Evolutionary conservation across 345 rosid species (phyloP).

Genomic region (Orychophragmus violaceus): DNA sequence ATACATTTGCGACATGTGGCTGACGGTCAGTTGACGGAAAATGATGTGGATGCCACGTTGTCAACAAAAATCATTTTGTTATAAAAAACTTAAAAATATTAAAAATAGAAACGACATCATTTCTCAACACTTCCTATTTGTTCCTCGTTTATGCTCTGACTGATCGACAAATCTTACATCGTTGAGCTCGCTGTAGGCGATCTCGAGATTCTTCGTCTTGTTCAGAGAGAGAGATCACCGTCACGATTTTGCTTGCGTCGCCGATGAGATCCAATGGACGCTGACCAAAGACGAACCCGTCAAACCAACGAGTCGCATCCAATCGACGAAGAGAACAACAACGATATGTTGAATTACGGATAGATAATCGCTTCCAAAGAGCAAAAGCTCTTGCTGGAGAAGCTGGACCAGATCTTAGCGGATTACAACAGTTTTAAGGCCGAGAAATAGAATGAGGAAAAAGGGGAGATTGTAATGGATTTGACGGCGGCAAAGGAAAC

Average conservation of each 20-base stretch:
- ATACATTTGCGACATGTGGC: too few species aligned
- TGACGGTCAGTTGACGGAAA: too few species aligned
- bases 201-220: constrained; percentile 49
- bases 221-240: constrained; percentile 49
- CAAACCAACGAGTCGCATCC: constrained; percentile 20
- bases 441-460: too few species aligned
- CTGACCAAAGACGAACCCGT: constrained; percentile 4
- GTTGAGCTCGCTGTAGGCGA: constrained; percentile 89
- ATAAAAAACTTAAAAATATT: too few species aligned
- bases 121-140: too few species aligned
- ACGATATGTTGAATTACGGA: constrained; percentile 63
- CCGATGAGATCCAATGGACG: background rate
- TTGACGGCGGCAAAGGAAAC: constrained; percentile 15
- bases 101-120: too few species aligned
- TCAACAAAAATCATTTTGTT: too few species aligned
- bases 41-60: too few species aligned
- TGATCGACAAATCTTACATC: constrained; percentile 71
- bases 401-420: constrained; percentile 51
- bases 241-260: constrained; percentile 71
- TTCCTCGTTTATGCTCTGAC: too few species aligned
- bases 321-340: constrained; percentile 17
- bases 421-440: constrained; percentile 49
- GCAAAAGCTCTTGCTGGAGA: constrained; percentile 52
- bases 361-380: constrained; percentile 80
- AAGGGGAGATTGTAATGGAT: constrained; percentile 24